Percentiles rank a stretch among this genome's conserved stretches.
phyloP scores from a whole-genome alignment of 345 rosid genomes.

The Clarkia xantiana region DNA sequence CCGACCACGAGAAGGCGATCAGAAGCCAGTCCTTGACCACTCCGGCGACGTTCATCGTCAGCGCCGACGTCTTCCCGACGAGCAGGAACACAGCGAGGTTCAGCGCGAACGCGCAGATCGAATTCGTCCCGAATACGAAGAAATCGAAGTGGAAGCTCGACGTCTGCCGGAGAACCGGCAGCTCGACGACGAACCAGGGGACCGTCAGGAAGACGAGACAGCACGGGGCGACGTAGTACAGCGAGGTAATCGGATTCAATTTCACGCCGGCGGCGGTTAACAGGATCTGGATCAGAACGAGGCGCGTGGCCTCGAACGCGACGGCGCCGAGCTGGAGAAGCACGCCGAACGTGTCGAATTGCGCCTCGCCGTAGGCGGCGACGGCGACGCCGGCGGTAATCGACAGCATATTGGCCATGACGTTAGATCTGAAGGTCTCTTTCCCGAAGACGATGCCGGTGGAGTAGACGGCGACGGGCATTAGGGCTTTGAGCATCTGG shows the following conservation, averaged over 20 bases:
- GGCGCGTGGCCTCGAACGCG: constrained; percentile 79
- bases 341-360: constrained; percentile 84
- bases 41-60: constrained; percentile 97
- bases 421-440: constrained; percentile 51
- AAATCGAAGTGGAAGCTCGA: constrained; percentile 88
- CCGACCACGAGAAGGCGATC: constrained; percentile 98
- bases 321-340: constrained; percentile 79
- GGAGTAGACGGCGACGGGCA: constrained; percentile 96
- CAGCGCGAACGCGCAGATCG: constrained; percentile 71
- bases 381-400: constrained; percentile 26
- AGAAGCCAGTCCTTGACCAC: constrained; percentile 96
- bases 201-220: constrained; percentile 63
- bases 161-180: constrained; percentile 44
- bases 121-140: constrained; percentile 69
- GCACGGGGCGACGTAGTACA: constrained; percentile 85
- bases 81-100: constrained; percentile 90
- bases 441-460: constrained; percentile 60
- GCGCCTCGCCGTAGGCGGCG: constrained; percentile 31
- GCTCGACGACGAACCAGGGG: constrained; percentile 82
- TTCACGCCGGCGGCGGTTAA: constrained; percentile 71
- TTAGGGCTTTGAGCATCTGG: constrained; percentile 29
- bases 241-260: constrained; percentile 68
- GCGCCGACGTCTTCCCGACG: constrained; percentile 91
- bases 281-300: constrained; percentile 89
- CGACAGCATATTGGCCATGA: constrained; percentile 65